phyloP scores from a whole-genome alignment of 805 yeast species.

The Tetrapisispora namnaoensis region DNA sequence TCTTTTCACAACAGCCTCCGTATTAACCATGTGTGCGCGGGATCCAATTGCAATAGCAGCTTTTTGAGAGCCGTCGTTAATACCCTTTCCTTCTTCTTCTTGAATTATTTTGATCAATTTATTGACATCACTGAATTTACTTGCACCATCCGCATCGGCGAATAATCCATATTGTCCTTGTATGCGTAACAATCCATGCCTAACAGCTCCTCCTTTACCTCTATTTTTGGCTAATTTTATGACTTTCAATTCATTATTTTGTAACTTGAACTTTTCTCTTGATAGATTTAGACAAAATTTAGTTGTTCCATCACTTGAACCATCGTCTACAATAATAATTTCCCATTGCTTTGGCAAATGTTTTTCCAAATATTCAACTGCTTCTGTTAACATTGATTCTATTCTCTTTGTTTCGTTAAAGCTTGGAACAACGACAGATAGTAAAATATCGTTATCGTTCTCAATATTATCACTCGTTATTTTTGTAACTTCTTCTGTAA shows the following conservation, averaged over 20 bases:
- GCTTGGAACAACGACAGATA: constrained; percentile 88
- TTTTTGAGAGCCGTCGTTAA: constrained; percentile 11
- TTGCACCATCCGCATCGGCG: constrained; percentile 98
- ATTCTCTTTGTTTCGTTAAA: constrained; percentile 76
- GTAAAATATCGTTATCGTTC: constrained; percentile 33
- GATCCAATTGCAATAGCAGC: constrained; percentile 81
- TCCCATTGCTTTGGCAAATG: constrained; percentile 38
- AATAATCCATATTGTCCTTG: constrained; percentile 70
- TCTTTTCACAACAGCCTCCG: constrained; percentile 94
- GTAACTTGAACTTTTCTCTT: constrained; percentile 33
- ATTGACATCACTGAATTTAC: constrained; percentile 59
- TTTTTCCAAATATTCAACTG: constrained; percentile 42
- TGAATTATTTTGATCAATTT: constrained; percentile 37
- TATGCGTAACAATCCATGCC: constrained; percentile 75
- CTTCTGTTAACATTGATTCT: constrained; percentile 59
- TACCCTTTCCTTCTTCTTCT: constrained; percentile 2
- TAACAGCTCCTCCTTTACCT: constrained; percentile 95
- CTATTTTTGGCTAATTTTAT: constrained; percentile 64
- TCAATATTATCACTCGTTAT: constrained; percentile 8
- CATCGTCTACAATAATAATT: constrained; percentile 84
- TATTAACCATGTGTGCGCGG: constrained; percentile 91
- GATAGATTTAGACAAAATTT: constrained; percentile 59
- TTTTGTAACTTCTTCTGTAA: constrained; percentile 26
- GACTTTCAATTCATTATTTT: constrained; percentile 58
- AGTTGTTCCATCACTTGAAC: constrained; percentile 73